Conservation (phyloP, 148 eudicot genomes). For the Heliamphora exappendiculata region DNA sequence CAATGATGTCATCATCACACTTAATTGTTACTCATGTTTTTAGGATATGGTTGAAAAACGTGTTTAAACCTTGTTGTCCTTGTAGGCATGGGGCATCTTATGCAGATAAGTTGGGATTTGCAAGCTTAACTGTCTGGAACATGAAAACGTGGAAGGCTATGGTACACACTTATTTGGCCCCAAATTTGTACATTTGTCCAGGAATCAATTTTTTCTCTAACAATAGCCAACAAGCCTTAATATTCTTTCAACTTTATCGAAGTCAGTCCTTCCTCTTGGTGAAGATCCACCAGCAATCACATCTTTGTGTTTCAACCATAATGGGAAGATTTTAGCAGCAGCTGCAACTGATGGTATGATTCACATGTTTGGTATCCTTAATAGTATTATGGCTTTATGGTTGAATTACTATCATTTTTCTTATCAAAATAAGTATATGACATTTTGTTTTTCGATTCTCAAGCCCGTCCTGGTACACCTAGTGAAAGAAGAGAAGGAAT, state of each 20-base stretch:
- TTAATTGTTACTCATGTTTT: not conserved
- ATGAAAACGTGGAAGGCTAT: conserved; percentile 94
- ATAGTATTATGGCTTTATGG: conserved; percentile 1
- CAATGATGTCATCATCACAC: not conserved
- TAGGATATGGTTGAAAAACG: not conserved
- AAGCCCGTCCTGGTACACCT: not conserved
- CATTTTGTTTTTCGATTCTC: not conserved
- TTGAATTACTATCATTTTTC: too few species aligned
- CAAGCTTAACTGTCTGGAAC: conserved; percentile 91
- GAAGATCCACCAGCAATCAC: conserved; percentile 96
- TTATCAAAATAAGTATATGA: too few species aligned
- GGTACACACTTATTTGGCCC: conserved; percentile 47
- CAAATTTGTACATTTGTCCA: not conserved
- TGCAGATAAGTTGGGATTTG: conserved; percentile 52
- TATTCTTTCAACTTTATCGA: conserved; percentile 41
- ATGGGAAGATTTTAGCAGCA: conserved; percentile 96
- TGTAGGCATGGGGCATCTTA: conserved; percentile 52
- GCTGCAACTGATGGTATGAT: conserved; percentile 99
- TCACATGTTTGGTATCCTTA: conserved; percentile 99
- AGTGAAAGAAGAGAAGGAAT: not conserved
- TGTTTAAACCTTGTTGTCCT: conserved; percentile 5
- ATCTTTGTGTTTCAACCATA: conserved; percentile 89
- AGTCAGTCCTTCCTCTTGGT: conserved; percentile 99
- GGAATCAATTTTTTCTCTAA: conserved; percentile 9
- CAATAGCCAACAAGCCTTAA: conserved; percentile 17